These are phyloP conservation scores for Carex arenaria DNA, from an alignment of 202 grass and related monocot genomes.

Conservation along the genomic window DNA sequence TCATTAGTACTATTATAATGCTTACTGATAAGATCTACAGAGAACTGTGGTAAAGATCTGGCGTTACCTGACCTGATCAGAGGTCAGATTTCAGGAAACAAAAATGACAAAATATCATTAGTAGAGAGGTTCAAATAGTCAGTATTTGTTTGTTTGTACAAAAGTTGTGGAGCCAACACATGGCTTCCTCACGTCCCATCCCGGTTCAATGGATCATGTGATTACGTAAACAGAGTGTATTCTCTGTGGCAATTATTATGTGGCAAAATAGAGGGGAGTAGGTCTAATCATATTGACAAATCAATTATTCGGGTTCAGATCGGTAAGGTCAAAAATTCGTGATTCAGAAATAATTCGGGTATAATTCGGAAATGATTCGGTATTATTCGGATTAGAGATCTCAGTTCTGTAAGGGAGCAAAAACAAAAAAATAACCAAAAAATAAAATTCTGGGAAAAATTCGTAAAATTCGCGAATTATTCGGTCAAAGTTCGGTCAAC, in stretches of 20 bases:
- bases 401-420: too few species aligned
- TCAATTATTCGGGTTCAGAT: too few species aligned
- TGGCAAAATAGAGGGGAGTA: neutral
- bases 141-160: neutral
- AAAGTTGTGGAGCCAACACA: neutral
- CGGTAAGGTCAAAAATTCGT: too few species aligned
- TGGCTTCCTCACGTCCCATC: conserved; percentile 9
- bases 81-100: neutral
- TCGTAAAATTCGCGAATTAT: too few species aligned
- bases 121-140: neutral
- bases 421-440: too few species aligned
- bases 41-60: neutral
- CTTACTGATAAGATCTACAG: neutral
- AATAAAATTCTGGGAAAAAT: too few species aligned
- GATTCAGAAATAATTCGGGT: too few species aligned
- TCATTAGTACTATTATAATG: neutral
- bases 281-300: too few species aligned
- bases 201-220: neutral
- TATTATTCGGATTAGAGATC: too few species aligned
- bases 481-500: too few species aligned
- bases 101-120: conserved; percentile 12
- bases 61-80: neutral
- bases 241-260: neutral
- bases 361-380: too few species aligned
- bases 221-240: neutral